Conservation (phyloP, 768 basidiomycete species). For the Russula virescens region DNA sequence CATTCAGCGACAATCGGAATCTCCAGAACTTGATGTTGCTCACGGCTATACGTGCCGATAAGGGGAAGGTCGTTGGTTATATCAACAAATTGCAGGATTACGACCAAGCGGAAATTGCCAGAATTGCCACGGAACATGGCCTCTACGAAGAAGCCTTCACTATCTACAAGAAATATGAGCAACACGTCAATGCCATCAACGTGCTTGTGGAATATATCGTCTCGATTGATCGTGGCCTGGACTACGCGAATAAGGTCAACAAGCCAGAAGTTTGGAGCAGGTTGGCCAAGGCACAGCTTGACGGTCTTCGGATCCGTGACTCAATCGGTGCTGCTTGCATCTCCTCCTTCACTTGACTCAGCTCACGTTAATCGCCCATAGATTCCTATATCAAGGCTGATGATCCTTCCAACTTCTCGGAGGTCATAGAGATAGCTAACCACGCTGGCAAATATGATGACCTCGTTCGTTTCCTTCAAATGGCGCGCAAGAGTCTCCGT, state of each 20-base stretch:
- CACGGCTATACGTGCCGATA: constrained; percentile 95
- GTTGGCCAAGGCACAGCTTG: constrained; percentile 97
- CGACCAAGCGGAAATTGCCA: constrained; percentile 89
- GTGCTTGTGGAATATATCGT: constrained; percentile 98
- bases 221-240: constrained; percentile 91
- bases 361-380: constrained; percentile 27
- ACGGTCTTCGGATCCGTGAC: constrained; percentile 97
- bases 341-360: constrained; percentile 1
- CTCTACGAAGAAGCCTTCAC: constrained; percentile 94
- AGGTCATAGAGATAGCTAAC: constrained; percentile 93
- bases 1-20: constrained; percentile 96
- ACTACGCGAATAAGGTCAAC: constrained; percentile 95
- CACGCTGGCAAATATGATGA: constrained; percentile 91
- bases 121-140: constrained; percentile 94
- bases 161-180: constrained; percentile 96
- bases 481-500: constrained; percentile 94
- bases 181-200: constrained; percentile 93
- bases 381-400: constrained; percentile 98
- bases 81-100: constrained; percentile 97
- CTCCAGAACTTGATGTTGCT: constrained; percentile 92
- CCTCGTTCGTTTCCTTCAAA: constrained; percentile 94
- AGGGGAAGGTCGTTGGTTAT: constrained; percentile 96
- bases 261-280: constrained; percentile 95
- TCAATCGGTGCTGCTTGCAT: constrained; percentile 65
- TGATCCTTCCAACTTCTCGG: constrained; percentile 88